Base-by-base conservation (phyloP, 2,329 filamentous ascomycete genomes). In the Pseudodiploospora longispora region DNA sequence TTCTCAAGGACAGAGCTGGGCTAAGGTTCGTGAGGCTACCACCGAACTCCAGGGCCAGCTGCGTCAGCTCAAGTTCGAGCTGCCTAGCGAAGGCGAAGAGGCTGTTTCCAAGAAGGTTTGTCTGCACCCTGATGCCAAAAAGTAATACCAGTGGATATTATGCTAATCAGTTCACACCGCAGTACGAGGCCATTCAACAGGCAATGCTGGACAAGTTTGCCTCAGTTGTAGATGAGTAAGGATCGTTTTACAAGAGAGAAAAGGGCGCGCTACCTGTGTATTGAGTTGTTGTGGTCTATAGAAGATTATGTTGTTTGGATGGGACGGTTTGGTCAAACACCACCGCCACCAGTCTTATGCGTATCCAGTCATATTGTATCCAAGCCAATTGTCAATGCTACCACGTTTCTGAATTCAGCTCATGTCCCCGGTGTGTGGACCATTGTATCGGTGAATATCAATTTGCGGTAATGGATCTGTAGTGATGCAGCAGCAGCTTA, bases 141-240 rank as follows among this genome's bases (percentile, higher is more conserved):
- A 19, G 19, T 19, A 19, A 19, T 19, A 19, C n/a, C 10, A n/a
- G 10, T 10, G 3, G 36, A 36, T 28, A 4, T 19, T 12, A 27
- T 28, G 27, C 40, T 36, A 8, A 29, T 46, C 38, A 56, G 52
- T 69, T 78, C 62, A 78, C 63, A 45, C 19, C 41, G 41, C 58
- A 93, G 87, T 98, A 97, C 67, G 93, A 97, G 76, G 82, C 82
- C 56, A 81, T 97, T 57, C 77, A 93, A 57, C 87, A 95, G 70
- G 76, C 81, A 58, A 91, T 98, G 89, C 83, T 85, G 56, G 93
- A 98, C 72, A 95, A 95, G 73, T 98, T 98, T 70, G 93, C 93
- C 40, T 83, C 89, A 34, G 91, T 98, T 48, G 80, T 87, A 64
- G 93, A 98, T 68, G 91, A 97, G 78, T 98, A 89, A 67, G 30